Base-by-base conservation (phyloP, 768 basidiomycete genomes). In the Termitomyces sp. region DNA sequence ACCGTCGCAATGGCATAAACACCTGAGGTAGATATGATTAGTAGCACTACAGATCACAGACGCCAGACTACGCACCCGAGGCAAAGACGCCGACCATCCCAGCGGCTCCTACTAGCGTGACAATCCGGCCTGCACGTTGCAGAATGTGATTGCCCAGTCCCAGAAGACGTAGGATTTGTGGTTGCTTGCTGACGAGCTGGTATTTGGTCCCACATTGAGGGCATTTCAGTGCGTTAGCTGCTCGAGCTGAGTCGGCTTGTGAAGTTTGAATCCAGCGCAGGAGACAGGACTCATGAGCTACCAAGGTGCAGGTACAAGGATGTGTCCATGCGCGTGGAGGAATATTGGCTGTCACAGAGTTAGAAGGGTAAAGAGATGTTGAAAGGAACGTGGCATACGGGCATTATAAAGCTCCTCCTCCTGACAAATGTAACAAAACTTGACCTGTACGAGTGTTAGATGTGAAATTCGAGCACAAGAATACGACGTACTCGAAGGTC, bases 201-300 rank as follows among this genome's bases (percentile, higher is more conserved):
- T 90, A 92, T 35, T 65, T 63, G 0, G 84, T 74, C 11, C 84
- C 78, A 59, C 90, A 92, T 59, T 92, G 90, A 0, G 90, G 89
- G 63, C 90, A 92, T 65, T 90, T 89, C 59, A 90, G 78, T 0
- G 89, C 87, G 65, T 88, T 87, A 1, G 78, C 71, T 29, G 82
- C 77, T 9, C 84, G 81, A 10, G 75, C 70, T 7, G 77, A 56
- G 46, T 75, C 83, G 23, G 78, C 75, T 62, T 92, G 86, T 3
- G 89, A 82, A 17, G 86, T 78, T 58, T 84, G 81, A 38, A 92
- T 89, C 90, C 90, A 92, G 60, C 84, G 82, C 32, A 91, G 77
- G 16, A 92, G 81, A 71, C 90, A 92, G 0, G 82, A 73, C 66
- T 92, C 88, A 69, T 92, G 90, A 3, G 90, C 90, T 40, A 92